Percentiles rank a stretch among this genome's conserved stretches.
These are phyloP conservation scores for Alternaria atra DNA, from an alignment of 2,329 filamentous ascomycete species.

Conservation along the genomic window DNA sequence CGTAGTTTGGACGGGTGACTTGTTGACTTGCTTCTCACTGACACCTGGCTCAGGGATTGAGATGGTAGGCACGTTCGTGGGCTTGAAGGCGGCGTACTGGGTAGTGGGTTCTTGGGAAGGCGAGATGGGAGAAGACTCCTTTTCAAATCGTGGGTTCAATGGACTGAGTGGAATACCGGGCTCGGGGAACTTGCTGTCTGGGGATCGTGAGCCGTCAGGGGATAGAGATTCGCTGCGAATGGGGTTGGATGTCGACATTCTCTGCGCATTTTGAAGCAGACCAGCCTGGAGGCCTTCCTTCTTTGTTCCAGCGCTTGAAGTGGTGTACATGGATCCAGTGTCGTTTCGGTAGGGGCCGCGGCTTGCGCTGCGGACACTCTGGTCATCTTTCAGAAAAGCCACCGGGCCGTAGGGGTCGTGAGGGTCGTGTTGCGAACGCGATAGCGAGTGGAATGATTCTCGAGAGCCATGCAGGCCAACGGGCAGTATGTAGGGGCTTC, in stretches of 20 bases:
- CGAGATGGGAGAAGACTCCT: constrained; percentile 15
- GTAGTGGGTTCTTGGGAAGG: constrained; percentile 29
- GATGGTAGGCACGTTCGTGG: constrained; percentile 36
- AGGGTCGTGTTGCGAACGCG: constrained; percentile 74
- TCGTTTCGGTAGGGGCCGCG: constrained; percentile 43
- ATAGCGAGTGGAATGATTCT: constrained; percentile 87
- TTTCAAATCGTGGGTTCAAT: constrained; percentile 38
- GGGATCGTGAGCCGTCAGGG: constrained; percentile 39
- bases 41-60: constrained; percentile 30
- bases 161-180: constrained; percentile 40
- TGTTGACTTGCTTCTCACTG: constrained; percentile 35
- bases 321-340: constrained; percentile 61
- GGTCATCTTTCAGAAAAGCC: constrained; percentile 62
- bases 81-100: constrained; percentile 51
- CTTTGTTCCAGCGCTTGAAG: constrained; percentile 57
- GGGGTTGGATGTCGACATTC: constrained; percentile 65
- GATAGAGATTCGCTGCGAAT: constrained; percentile 52
- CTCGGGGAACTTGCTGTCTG: constrained; percentile 49
- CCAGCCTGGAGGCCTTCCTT: constrained; percentile 59
- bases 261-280: constrained; percentile 65
- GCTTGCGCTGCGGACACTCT: constrained; percentile 45
- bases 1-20: constrained; percentile 34
- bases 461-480: constrained; percentile 79
- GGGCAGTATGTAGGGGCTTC: constrained; percentile 92
- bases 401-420: constrained; percentile 85